Percentiles rank a stretch among this genome's conserved stretches.
These are phyloP conservation scores for Populus euphratica DNA, from an alignment of 345 rosid genomes.

Conservation along the genomic window DNA sequence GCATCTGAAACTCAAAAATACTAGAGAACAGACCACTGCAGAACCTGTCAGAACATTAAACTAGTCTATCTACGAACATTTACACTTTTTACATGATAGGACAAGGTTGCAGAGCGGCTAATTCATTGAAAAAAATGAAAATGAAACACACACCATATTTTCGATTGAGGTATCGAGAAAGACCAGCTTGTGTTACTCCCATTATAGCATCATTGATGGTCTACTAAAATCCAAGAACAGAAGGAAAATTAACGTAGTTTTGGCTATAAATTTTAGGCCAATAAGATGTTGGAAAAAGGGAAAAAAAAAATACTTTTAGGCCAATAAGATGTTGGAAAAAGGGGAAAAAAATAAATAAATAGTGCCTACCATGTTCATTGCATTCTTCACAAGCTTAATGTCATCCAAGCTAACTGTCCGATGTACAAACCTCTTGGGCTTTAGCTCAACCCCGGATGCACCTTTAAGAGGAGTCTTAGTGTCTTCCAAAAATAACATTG, in stretches of 20 bases:
- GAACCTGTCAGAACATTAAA: no score
- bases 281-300: not conserved
- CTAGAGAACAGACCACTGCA: no score
- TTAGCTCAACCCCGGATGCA: slow-evolving; percentile 12
- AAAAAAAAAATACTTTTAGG: not conserved
- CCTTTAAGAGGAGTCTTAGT: slow-evolving; percentile 37
- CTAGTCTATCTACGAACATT: no score
- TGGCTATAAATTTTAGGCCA: not conserved
- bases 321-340: not conserved
- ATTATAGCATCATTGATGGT: slow-evolving; percentile 37
- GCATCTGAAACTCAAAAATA: no score
- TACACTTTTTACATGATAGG: no score
- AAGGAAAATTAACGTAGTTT: not conserved
- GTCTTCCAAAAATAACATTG: slow-evolving; percentile 34
- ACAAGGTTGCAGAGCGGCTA: no score
- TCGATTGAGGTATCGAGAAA: slow-evolving; percentile 37
- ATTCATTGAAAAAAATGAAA: no score
- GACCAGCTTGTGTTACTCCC: slow-evolving; percentile 40
- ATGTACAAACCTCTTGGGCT: slow-evolving; percentile 44
- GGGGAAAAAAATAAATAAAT: not conserved
- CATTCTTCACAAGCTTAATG: slow-evolving; percentile 50
- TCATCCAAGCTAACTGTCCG: slow-evolving; percentile 56
- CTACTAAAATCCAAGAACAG: slow-evolving; percentile 15
- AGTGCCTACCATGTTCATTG: slow-evolving; percentile 25
- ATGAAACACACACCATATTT: slow-evolving; percentile 26